Percentiles rank a stretch among this genome's conserved stretches.
These are phyloP conservation scores for Trypethelium eluteriae DNA, from an alignment of 495 filamentous ascomycete genomes.

Conservation along the genomic window DNA sequence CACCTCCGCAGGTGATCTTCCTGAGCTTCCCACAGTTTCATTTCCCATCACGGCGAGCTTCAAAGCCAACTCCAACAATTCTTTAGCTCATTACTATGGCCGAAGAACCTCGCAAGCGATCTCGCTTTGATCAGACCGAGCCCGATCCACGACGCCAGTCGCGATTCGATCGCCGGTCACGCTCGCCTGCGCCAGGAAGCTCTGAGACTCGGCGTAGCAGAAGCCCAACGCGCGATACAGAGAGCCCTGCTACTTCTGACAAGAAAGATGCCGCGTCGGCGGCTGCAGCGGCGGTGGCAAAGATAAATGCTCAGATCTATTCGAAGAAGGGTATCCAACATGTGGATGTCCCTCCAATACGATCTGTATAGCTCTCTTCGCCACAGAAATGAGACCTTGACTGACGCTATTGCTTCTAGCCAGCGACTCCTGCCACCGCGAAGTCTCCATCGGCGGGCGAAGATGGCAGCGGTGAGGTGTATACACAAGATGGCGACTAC, in stretches of 20 bases:
- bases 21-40: too few species aligned
- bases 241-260: conserved; percentile 45
- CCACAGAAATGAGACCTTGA: not conserved
- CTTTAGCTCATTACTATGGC: conserved; percentile 51
- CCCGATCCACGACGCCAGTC: conserved; percentile 63
- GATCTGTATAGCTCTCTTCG: conserved; percentile 43
- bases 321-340: conserved; percentile 90
- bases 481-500: conserved; percentile 90
- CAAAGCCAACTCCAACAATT: not conserved
- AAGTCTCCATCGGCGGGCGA: conserved; percentile 43
- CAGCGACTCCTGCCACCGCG: conserved; percentile 41
- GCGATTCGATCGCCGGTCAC: conserved; percentile 78
- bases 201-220: conserved; percentile 61
- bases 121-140: conserved; percentile 85
- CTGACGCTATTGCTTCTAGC: not conserved
- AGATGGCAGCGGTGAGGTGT: conserved; percentile 75
- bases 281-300: conserved; percentile 83
- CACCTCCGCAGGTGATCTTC: not conserved
- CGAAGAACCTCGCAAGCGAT: conserved; percentile 77
- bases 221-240: conserved; percentile 59
- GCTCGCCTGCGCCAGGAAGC: conserved; percentile 60
- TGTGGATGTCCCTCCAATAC: conserved; percentile 86
- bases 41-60: not conserved
- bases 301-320: conserved; percentile 86
- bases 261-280: conserved; percentile 54